phyloP scores from a whole-genome alignment of 148 eudicot genomes.

The Silene conica region DNA sequence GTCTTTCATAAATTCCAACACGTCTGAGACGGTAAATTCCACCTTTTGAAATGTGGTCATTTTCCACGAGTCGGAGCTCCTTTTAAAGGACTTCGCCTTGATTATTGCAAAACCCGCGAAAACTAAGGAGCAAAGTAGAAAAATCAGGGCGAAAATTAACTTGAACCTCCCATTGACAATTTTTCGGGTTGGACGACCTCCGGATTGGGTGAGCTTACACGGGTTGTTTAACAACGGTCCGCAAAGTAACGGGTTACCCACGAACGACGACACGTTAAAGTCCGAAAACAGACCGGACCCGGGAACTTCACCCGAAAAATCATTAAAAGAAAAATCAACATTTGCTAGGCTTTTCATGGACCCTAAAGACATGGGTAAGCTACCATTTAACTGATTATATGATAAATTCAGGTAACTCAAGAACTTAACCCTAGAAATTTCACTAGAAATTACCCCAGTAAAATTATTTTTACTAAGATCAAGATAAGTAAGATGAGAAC shows the following conservation, averaged over 20 bases:
- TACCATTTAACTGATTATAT: slow-evolving; percentile 54
- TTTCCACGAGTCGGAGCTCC: slow-evolving; percentile 56
- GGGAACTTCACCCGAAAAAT: slow-evolving; percentile 69
- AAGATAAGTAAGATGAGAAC: slow-evolving; percentile 63
- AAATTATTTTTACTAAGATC: slow-evolving; percentile 89
- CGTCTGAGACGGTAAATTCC: slow-evolving; percentile 63
- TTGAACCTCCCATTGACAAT: slow-evolving; percentile 44
- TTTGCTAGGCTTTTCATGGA: slow-evolving; percentile 81
- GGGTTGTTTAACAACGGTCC: slow-evolving; percentile 59
- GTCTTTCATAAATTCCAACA: slow-evolving; percentile 82
- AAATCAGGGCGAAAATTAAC: slow-evolving; percentile 60
- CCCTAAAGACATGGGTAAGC: slow-evolving; percentile 65
- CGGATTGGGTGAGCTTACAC: slow-evolving; percentile 40
- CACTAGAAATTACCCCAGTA: slow-evolving; percentile 66
- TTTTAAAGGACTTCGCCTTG: slow-evolving; percentile 74
- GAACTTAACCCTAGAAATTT: slow-evolving; percentile 54
- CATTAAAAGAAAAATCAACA: slow-evolving; percentile 87
- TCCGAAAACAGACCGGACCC: slow-evolving; percentile 66
- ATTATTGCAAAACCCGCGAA: slow-evolving; percentile 62
- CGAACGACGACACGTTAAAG: slow-evolving; percentile 74
- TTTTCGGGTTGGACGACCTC: slow-evolving; percentile 22
- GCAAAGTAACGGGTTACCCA: slow-evolving; percentile 79
- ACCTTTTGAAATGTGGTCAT: slow-evolving; percentile 73
- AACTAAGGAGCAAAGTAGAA: slow-evolving; percentile 58
- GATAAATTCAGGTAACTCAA: slow-evolving; percentile 76